Evolutionary conservation across 2,329 filamentous ascomycete species (phyloP), one percentile per base, ranked within the genome.

Genomic region (Diplodia corticola): DNA sequence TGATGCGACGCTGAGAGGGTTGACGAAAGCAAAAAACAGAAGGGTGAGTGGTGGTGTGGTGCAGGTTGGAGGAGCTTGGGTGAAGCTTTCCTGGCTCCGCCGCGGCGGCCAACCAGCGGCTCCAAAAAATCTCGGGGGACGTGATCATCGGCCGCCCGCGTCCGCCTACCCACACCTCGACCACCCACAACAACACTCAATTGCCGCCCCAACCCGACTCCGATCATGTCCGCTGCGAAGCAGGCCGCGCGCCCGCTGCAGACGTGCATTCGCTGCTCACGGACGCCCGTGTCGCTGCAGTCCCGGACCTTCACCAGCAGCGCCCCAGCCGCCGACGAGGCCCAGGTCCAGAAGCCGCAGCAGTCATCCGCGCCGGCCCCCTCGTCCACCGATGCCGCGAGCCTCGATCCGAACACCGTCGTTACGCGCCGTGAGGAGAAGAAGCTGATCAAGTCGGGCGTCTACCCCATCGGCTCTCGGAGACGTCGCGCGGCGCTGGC

Each of bases 401-500:
- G 35, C 6, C 79, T 87, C 70, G 86, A 92, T 75, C 90, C 89
- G n/a, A 82, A 86, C 69, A 88, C 86, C n/a, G 90, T 91, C 28
- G 84, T 86, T 50, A 87, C 83, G 55, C 83, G 81, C 54, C 84
- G 83, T 75, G 83, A 88, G 67, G 91, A 95, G 79, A 84, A 85
- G 69, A 85, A 84, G 68, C 82, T 97, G 64, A 81, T 93, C 74
- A 86, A 86, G 75, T 81, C 85, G 70, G 89, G 91, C 64, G 84
- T 88, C 51, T 84, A 86, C 68, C 92, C 92, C 63, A 83, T 97
- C 72, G 93, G 93, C 60, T 96, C 93, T 53, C 88, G 93, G 72
- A 88, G 93, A 83, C 89, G 93, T 69, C 89, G 94, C 76, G 80
- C 80, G 59, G 77, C 76, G 49, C 69, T 74, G 13, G 87, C 84